Percentiles rank a stretch among this genome's conserved stretches.
phyloP scores from a whole-genome alignment of 148 eudicot genomes.

The Vaccinium darrowii region DNA sequence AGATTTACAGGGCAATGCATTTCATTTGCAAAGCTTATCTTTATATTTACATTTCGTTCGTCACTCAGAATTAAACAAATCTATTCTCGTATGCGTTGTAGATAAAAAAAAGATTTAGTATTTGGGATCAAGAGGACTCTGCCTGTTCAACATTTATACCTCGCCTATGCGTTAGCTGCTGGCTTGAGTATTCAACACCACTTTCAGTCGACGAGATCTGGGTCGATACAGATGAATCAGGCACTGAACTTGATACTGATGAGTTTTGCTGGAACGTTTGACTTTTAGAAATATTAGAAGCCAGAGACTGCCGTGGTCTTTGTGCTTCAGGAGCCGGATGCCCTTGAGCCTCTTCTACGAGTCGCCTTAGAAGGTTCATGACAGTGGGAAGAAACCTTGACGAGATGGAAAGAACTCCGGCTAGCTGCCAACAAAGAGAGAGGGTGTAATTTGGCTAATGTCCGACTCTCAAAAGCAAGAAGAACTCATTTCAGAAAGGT shows the following conservation, averaged over 20 bases:
- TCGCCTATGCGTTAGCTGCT: conserved; percentile 25
- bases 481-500: neutral
- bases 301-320: conserved; percentile 10
- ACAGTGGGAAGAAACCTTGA: conserved; percentile 31
- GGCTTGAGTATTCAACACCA: conserved; percentile 29
- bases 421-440: conserved; percentile 26
- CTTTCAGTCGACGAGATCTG: conserved; percentile 23
- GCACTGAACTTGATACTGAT: conserved; percentile 20
- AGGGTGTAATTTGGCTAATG: neutral
- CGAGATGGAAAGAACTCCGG: conserved; percentile 31
- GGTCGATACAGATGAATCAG: conserved; percentile 25
- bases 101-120: neutral
- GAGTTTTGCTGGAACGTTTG: conserved; percentile 13
- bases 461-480: neutral
- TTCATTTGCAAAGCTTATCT: neutral
- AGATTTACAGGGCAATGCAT: neutral
- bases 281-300: conserved; percentile 20
- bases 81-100: neutral
- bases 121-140: conserved; percentile 7
- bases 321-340: conserved; percentile 16
- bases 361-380: conserved; percentile 30
- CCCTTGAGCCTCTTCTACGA: conserved; percentile 30
- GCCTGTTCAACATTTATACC: conserved; percentile 12
- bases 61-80: neutral
- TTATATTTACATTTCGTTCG: neutral